These are phyloP conservation scores for Oryza punctata DNA, from an alignment of 176 grass and related monocot genomes.

Conservation along the genomic window DNA sequence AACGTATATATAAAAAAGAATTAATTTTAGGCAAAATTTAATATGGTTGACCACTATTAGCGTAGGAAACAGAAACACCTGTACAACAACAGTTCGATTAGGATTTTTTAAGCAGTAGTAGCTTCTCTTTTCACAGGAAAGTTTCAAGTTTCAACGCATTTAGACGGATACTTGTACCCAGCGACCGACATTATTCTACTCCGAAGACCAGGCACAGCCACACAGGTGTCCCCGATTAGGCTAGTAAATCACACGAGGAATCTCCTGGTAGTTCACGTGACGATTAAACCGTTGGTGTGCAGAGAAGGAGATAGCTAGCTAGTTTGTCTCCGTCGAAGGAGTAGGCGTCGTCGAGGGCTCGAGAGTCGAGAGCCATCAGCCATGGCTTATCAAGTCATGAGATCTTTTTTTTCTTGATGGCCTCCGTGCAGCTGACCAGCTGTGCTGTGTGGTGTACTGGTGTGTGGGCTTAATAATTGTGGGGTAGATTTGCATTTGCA, in stretches of 20 bases:
- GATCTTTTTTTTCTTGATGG: constrained; percentile 42
- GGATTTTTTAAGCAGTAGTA: background rate
- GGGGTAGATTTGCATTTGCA: constrained; percentile 21
- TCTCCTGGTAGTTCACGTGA: constrained; percentile 47
- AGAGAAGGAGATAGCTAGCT: constrained; percentile 22
- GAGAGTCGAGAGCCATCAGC: background rate
- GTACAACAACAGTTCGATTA: background rate
- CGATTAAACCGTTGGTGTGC: constrained; percentile 1
- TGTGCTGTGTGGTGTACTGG: background rate
- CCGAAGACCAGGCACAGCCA: background rate
- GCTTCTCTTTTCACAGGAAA: background rate
- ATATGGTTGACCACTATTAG: background rate
- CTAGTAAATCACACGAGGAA: constrained; percentile 12
- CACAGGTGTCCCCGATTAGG: constrained; percentile 49
- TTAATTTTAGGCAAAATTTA: background rate
- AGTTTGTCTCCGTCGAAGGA: constrained; percentile 9
- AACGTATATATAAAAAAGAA: background rate
- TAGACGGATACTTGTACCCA: background rate
- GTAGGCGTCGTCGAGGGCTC: background rate
- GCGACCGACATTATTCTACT: constrained; percentile 24
- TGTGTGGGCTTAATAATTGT: constrained; percentile 37
- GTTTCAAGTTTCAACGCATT: constrained; percentile 2
- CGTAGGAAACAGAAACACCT: background rate
- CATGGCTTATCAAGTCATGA: background rate
- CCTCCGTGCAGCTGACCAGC: constrained; percentile 43